These are phyloP conservation scores for Aspergillus luchuensis DNA, from an alignment of 2,329 filamentous ascomycete species.

Conservation along the genomic window DNA sequence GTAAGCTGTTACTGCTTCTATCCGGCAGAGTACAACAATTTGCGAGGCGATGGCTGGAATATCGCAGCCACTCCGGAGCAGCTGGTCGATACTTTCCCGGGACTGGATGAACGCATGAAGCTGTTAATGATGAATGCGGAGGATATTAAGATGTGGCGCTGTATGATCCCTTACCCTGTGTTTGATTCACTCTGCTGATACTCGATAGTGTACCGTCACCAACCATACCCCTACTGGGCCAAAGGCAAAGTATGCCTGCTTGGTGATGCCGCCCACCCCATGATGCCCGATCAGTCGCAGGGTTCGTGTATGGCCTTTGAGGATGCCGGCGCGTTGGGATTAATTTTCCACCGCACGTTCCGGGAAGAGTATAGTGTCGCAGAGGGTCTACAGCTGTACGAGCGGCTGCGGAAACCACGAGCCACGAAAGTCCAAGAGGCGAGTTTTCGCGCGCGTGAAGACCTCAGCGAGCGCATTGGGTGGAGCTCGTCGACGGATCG, in stretches of 20 bases:
- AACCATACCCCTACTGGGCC: slow-evolving; percentile 34
- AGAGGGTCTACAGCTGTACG: slow-evolving; percentile 30
- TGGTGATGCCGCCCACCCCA: slow-evolving; percentile 38
- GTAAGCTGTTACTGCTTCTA: slow-evolving; percentile 47
- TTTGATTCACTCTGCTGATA: not conserved
- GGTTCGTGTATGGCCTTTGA: slow-evolving; percentile 46
- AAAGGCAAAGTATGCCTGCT: slow-evolving; percentile 31
- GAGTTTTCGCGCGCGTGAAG: slow-evolving; percentile 29
- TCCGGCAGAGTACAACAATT: slow-evolving; percentile 24
- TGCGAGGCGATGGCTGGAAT: slow-evolving; percentile 29
- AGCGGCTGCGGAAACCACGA: slow-evolving; percentile 31
- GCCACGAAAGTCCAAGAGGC: slow-evolving; percentile 35
- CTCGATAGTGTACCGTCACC: slow-evolving; percentile 26
- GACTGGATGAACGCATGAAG: slow-evolving; percentile 25
- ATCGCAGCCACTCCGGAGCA: slow-evolving; percentile 25
- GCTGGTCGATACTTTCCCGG: slow-evolving; percentile 26
- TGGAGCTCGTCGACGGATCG: slow-evolving; percentile 30
- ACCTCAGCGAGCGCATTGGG: slow-evolving; percentile 34
- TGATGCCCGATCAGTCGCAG: slow-evolving; percentile 37
- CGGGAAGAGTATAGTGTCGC: slow-evolving; percentile 20
- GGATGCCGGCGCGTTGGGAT: slow-evolving; percentile 43
- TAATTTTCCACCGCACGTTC: slow-evolving; percentile 36
- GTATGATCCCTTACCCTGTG: slow-evolving; percentile 10
- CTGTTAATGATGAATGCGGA: slow-evolving; percentile 26
- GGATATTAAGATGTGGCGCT: slow-evolving; percentile 31